phyloP scores from a whole-genome alignment of 768 basidiomycete species.

The Suillus placidus region DNA sequence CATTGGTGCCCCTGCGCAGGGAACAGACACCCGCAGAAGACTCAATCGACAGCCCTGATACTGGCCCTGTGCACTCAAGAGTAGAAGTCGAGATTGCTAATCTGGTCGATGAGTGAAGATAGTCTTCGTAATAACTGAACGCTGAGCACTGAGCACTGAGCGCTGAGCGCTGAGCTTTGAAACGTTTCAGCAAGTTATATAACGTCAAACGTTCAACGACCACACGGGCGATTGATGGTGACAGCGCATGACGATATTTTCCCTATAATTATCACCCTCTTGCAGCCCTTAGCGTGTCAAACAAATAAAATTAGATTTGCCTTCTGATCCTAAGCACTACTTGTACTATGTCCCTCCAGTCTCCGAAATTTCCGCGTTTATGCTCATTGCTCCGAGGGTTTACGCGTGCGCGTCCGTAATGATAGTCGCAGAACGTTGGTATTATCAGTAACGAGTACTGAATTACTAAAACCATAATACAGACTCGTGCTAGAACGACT shows the following conservation, averaged over 20 bases:
- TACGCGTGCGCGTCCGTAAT: neutral
- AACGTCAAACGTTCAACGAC: neutral
- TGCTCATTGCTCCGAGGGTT: slow-evolving; percentile 7
- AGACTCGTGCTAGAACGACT: neutral
- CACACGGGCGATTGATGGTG: neutral
- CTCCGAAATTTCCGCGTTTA: neutral
- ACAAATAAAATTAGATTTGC: neutral
- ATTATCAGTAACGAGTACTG: neutral
- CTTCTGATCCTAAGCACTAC: neutral
- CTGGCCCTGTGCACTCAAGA: neutral
- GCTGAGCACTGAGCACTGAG: too few species aligned
- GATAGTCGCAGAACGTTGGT: neutral
- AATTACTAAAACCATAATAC: neutral
- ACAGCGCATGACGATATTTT: neutral
- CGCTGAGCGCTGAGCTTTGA: neutral
- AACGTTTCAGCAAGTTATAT: neutral
- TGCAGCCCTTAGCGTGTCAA: neutral
- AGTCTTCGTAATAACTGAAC: neutral
- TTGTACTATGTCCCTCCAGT: neutral
- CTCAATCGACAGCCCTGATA: neutral
- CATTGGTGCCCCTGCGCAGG: neutral
- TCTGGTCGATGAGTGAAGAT: neutral
- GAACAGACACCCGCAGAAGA: neutral
- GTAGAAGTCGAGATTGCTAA: neutral
- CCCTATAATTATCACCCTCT: neutral